Base-by-base conservation (phyloP, 805 yeast genomes). In the Priceomyces carsonii region DNA sequence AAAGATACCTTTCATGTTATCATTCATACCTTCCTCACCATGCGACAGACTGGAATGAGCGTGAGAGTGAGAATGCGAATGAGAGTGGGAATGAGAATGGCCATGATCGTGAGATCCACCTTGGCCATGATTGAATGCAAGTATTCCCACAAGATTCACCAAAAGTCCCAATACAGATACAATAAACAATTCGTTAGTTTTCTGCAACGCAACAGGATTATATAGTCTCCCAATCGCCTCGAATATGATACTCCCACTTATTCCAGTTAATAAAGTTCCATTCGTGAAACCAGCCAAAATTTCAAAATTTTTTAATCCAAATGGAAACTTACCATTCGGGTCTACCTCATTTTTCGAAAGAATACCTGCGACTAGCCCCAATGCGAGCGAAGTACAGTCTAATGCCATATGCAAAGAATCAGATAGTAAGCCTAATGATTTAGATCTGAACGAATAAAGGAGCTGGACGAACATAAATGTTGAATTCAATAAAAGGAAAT, bases 321-420 rank as follows among this genome's bases (percentile, higher is more conserved):
- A 59, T 1, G 98, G 97, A 53, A 76, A 91, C 34, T 75, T 72
- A n/a, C 81, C 73, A 39, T 76, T 76, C 4, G 85, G 74, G 33
- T 68, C 57, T 29, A 65, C 53, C 37, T 45, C 72, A 45, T 44
- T 64, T 45, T 53, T 69, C 39, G 69, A 61, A 13, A 63, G 61
- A 9, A 78, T 73, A 15, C 95, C 86, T 0, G 99, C 99, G 17
- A 91, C 71, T 2, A 93, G 66, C 0, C 99, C 99, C 19, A 93
- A 75, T 3, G 93, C 79, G 36, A 93, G 66, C 0, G 98, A 95
- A 0, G 88, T 75, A 57, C 99, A 93, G 59, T 93, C 99, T 37
- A 93, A 69, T 2, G 95, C 85, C 99, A 93, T 93, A 59, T 93
- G 99, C 34, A 93, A 71, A 1, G 96, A 88, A 54, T 93, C 99